Conservation (phyloP, 2,329 filamentous ascomycete genomes). For the Clarireedia hainanense region DNA sequence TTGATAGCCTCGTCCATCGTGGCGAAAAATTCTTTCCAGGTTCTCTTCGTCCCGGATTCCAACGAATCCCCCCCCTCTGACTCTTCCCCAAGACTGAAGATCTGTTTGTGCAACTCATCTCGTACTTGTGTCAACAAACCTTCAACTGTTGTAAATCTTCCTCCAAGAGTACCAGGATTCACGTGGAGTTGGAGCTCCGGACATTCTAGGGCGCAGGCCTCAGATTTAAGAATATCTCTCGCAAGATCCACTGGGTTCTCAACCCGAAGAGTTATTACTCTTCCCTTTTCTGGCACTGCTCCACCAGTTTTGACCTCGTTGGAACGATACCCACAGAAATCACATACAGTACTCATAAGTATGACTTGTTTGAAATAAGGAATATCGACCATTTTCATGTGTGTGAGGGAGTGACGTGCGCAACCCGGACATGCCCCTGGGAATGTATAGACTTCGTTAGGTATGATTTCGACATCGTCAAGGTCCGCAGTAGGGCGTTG, state of each 20-base stretch:
- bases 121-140: conserved; percentile 88
- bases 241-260: conserved; percentile 65
- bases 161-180: conserved; percentile 88
- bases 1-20: conserved; percentile 69
- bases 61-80: conserved; percentile 72
- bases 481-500: conserved; percentile 34
- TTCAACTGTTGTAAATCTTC: conserved; percentile 94
- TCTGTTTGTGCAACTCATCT: conserved; percentile 78
- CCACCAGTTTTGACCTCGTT: conserved; percentile 98
- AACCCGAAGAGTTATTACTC: conserved; percentile 72
- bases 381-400: conserved; percentile 99
- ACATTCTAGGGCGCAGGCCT: conserved; percentile 81
- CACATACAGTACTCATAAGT: conserved; percentile 89
- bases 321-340: conserved; percentile 85
- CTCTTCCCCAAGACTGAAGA: conserved; percentile 64
- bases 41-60: conserved; percentile 50
- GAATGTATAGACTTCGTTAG: conserved; percentile 89
- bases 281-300: conserved; percentile 78
- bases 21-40: conserved; percentile 77
- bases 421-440: conserved; percentile 89
- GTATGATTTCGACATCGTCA: conserved; percentile 67
- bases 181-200: conserved; percentile 81
- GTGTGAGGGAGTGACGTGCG: conserved; percentile 75
- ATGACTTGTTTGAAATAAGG: conserved; percentile 97
- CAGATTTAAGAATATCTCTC: conserved; percentile 92